These are phyloP conservation scores for Cladosporium phlei DNA, from an alignment of 2,329 filamentous ascomycete genomes.

Conservation along the genomic window DNA sequence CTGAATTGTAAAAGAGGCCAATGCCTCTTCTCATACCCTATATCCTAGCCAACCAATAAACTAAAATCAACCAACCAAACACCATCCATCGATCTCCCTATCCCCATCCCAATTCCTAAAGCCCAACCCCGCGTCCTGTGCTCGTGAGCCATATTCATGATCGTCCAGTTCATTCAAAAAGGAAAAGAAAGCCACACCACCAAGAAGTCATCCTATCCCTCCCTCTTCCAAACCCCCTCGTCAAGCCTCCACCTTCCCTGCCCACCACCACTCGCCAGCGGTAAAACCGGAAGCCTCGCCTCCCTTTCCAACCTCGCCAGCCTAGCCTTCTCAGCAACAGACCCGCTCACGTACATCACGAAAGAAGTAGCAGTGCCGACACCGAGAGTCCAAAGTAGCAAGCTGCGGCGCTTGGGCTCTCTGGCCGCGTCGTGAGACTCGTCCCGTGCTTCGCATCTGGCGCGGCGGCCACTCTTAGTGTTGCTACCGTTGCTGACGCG, in stretches of 20 bases:
- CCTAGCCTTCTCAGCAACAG: conserved; percentile 49
- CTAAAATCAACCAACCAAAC: too few relatives aligned
- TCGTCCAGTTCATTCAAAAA: too few relatives aligned
- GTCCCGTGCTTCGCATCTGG: conserved; percentile 7
- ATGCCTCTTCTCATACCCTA: too few relatives aligned
- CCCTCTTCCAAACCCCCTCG: conserved; percentile 5
- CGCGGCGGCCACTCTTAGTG: conserved; percentile 27
- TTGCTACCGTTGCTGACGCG: conserved; percentile 1
- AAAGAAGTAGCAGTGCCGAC: conserved; percentile 54
- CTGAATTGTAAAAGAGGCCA: too few relatives aligned
- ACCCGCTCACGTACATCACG: conserved; percentile 54
- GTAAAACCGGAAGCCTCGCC: too few relatives aligned
- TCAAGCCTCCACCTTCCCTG: conserved; percentile 9
- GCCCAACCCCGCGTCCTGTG: too few relatives aligned
- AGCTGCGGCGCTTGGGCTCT: conserved; percentile 26
- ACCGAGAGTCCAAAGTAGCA: conserved; percentile 30
- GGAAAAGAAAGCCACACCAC: too few relatives aligned
- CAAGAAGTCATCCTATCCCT: not conserved
- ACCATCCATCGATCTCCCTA: too few relatives aligned
- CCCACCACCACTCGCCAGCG: conserved; percentile 10
- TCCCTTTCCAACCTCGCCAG: conserved; percentile 18
- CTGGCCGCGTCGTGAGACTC: conserved; percentile 15
- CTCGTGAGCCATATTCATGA: too few relatives aligned
- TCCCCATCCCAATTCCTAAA: too few relatives aligned
- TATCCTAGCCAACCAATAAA: too few relatives aligned